Percentiles rank a stretch among this genome's conserved stretches.
phyloP scores from a whole-genome alignment of 2,329 filamentous ascomycete species.

The Phaeosphaeriaceae sp. region DNA sequence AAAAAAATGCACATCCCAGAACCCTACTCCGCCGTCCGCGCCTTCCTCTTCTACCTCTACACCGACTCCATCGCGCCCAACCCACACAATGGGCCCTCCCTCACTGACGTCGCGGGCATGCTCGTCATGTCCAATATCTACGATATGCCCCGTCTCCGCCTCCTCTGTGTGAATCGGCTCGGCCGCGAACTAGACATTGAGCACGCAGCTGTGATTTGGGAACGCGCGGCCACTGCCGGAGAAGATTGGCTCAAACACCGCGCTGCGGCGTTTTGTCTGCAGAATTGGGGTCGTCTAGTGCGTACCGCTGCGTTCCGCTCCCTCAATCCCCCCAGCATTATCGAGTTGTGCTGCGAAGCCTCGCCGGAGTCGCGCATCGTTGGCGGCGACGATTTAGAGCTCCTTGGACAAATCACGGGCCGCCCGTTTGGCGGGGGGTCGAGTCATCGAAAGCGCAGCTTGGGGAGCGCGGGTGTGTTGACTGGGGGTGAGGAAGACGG shows the following conservation, averaged over 20 bases:
- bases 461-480: constrained; percentile 45
- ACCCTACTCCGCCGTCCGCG: constrained; percentile 90
- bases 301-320: constrained; percentile 85
- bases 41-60: constrained; percentile 95
- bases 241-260: constrained; percentile 94
- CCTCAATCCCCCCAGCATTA: constrained; percentile 77
- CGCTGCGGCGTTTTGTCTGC: constrained; percentile 86
- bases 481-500: constrained; percentile 51
- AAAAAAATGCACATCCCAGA: constrained; percentile 98
- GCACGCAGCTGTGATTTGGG: constrained; percentile 95
- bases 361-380: constrained; percentile 92
- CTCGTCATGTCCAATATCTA: constrained; percentile 98
- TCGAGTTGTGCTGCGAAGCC: constrained; percentile 92
- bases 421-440: constrained; percentile 43
- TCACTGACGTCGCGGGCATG: constrained; percentile 89
- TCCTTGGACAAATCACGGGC: constrained; percentile 58
- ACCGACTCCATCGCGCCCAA: constrained; percentile 78
- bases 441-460: constrained; percentile 53
- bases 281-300: constrained; percentile 93
- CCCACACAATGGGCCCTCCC: constrained; percentile 58
- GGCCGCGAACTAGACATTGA: constrained; percentile 91
- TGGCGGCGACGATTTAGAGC: constrained; percentile 81
- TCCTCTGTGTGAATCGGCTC: constrained; percentile 89
- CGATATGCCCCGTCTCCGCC: constrained; percentile 89
- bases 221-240: constrained; percentile 85